phyloP scores from a whole-genome alignment of 768 basidiomycete genomes.

The Fistulinella prunicolor region DNA sequence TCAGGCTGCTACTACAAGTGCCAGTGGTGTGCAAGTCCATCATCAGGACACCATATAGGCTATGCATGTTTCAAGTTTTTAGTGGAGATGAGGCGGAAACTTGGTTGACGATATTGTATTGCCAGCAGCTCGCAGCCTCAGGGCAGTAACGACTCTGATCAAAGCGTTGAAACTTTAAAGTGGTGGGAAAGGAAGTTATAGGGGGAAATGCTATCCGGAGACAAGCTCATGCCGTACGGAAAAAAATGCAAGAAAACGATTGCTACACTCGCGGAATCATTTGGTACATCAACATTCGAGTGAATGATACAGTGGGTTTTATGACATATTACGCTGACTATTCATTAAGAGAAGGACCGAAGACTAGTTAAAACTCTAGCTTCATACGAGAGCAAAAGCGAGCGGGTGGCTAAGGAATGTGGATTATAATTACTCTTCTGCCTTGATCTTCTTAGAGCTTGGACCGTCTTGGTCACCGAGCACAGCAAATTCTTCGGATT shows the following conservation, averaged over 20 bases:
- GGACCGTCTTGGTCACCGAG: constrained; percentile 20
- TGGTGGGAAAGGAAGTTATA: too few species aligned
- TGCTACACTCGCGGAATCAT: constrained; percentile 1
- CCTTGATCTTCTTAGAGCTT: constrained; percentile 19
- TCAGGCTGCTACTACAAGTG: too few species aligned
- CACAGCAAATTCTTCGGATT: constrained; percentile 25
- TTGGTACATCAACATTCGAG: constrained; percentile 7
- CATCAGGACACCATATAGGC: too few species aligned
- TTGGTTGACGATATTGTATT: too few species aligned
- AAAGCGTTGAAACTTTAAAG: too few species aligned
- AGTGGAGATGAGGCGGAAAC: too few species aligned
- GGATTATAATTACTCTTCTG: constrained; percentile 23
- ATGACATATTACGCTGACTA: background rate
- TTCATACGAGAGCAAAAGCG: background rate
- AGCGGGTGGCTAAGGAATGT: too few species aligned
- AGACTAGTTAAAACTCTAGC: background rate
- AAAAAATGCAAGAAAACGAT: background rate
- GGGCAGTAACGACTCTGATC: too few species aligned
- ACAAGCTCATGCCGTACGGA: background rate
- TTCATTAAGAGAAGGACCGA: background rate
- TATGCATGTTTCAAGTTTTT: too few species aligned
- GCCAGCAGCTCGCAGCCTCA: too few species aligned
- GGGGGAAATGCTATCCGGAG: too few species aligned
- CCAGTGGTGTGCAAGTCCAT: too few species aligned
- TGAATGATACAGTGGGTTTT: constrained; percentile 14